Percentiles rank a stretch among this genome's conserved stretches.
Evolutionary conservation across 1,284 basidiomycete species (phyloP).

Genomic region (Ganoderma multipileum): DNA sequence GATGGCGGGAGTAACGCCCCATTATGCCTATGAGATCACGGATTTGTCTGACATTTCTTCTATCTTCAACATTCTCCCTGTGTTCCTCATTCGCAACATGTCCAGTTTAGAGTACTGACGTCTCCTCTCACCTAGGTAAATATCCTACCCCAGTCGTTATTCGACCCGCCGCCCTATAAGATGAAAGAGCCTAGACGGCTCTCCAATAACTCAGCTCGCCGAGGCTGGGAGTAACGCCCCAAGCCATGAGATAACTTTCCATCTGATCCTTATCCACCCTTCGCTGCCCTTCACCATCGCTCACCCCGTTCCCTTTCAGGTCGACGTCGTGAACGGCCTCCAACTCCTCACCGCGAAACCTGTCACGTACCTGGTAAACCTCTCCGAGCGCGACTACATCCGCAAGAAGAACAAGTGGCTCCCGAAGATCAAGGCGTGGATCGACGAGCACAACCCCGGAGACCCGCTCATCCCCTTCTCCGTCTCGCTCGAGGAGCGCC

Average conservation of each 20-base stretch:
- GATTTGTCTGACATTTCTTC: constrained; percentile 50
- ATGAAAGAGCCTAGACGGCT: constrained; percentile 67
- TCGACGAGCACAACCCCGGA: constrained; percentile 96
- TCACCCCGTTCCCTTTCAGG: constrained; percentile 53
- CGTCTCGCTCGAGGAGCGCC: constrained; percentile 93
- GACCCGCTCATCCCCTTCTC: constrained; percentile 98
- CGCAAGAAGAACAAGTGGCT: constrained; percentile 99
- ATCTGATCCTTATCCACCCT: constrained; percentile 46
- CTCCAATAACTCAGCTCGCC: constrained; percentile 65
- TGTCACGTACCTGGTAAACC: constrained; percentile 97
- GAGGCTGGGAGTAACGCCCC: constrained; percentile 63
- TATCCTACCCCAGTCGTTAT: constrained; percentile 10
- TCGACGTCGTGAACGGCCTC: constrained; percentile 95
- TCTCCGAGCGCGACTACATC: constrained; percentile 94
- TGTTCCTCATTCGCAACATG: not conserved
- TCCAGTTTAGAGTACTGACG: constrained; percentile 11
- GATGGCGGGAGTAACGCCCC: constrained; percentile 67
- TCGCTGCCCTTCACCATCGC: constrained; percentile 11
- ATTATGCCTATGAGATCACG: constrained; percentile 64
- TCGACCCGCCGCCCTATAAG: constrained; percentile 42
- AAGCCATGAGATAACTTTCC: constrained; percentile 64
- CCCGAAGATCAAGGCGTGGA: constrained; percentile 98
- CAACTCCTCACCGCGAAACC: constrained; percentile 96
- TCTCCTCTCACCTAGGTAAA: constrained; percentile 26
- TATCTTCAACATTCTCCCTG: constrained; percentile 47